phyloP scores from a whole-genome alignment of 1,284 basidiomycete species.

The Ustilago loliicola region DNA sequence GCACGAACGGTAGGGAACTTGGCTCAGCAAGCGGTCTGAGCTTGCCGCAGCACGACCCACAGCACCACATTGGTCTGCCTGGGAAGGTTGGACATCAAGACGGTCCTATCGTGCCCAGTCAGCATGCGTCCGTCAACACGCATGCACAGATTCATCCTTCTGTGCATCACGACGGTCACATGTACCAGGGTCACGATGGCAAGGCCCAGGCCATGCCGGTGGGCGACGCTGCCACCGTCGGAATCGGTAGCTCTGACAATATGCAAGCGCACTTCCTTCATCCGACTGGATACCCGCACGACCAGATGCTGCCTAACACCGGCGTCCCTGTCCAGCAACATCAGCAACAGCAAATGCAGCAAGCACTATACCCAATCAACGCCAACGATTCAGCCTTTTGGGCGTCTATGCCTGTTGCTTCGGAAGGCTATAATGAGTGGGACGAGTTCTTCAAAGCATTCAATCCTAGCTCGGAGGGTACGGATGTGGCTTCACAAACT shows the following conservation, averaged over 20 bases:
- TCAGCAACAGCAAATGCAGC: conserved; percentile 22
- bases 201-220: background rate
- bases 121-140: background rate
- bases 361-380: conserved; percentile 27
- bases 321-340: background rate
- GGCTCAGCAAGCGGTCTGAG: background rate
- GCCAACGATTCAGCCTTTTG: conserved; percentile 44
- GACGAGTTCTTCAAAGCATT: conserved; percentile 44
- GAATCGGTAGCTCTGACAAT: background rate
- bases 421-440: conserved; percentile 42
- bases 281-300: background rate
- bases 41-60: background rate
- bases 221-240: background rate
- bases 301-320: conserved; percentile 9
- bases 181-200: background rate
- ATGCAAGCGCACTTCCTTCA: conserved; percentile 13
- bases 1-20: background rate
- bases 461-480: conserved; percentile 15
- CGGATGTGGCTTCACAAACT: conserved; percentile 1
- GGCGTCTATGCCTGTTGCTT: conserved; percentile 47
- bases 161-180: background rate
- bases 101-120: background rate
- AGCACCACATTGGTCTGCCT: background rate
- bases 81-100: background rate
- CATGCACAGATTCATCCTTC: background rate